Conservation (phyloP, 2,329 filamentous ascomycete genomes). For the Ophiocordyceps camponoti-rufipedis region DNA sequence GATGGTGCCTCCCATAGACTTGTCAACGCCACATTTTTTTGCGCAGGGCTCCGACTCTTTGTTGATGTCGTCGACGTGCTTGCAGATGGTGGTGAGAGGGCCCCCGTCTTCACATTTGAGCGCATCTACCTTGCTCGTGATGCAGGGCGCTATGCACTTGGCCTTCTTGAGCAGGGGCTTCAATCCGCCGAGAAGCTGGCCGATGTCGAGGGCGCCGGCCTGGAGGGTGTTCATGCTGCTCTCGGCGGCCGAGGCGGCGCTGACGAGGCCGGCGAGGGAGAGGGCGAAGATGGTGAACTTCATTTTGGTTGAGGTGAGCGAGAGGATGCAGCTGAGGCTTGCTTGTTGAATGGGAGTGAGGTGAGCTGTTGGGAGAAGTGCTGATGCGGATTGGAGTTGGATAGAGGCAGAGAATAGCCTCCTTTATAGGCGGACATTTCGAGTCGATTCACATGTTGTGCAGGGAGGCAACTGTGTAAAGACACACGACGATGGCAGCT, state of each 20-base stretch:
- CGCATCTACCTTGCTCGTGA: not conserved
- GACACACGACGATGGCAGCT: too few relatives aligned
- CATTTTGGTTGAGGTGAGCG: constrained; percentile 3
- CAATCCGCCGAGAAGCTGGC: not conserved
- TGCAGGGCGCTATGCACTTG: not conserved
- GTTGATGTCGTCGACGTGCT: not conserved
- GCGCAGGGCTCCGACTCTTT: not conserved
- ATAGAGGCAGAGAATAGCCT: too few relatives aligned
- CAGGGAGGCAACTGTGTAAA: too few relatives aligned
- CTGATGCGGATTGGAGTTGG: not conserved
- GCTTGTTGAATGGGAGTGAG: not conserved
- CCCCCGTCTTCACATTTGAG: not conserved
- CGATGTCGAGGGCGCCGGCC: not conserved
- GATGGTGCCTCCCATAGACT: not conserved
- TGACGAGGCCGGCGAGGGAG: constrained; percentile 5
- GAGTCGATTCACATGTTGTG: too few relatives aligned
- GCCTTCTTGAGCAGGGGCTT: not conserved
- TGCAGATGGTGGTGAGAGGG: not conserved
- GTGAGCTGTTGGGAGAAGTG: not conserved
- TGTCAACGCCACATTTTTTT: constrained; percentile 1
- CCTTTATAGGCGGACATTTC: too few relatives aligned
- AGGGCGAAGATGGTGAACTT: constrained; percentile 12
- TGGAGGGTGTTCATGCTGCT: not conserved
- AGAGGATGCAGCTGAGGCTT: not conserved
- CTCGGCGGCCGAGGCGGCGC: not conserved